phyloP scores from a whole-genome alignment of 331 rosid species.

The Telfairia occidentalis region DNA sequence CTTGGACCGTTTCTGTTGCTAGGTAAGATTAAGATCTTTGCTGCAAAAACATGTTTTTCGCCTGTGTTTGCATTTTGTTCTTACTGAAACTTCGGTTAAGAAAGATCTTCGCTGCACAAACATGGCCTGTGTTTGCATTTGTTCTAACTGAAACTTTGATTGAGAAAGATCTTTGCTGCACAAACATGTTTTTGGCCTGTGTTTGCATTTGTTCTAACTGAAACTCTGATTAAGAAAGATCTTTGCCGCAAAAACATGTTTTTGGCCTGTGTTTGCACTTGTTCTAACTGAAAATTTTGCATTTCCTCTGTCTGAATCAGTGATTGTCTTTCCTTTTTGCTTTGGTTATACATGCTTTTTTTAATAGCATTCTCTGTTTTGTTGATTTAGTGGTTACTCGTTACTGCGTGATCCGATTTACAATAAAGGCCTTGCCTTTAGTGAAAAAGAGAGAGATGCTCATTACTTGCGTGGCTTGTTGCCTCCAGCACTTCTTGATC shows the following conservation, averaged over 20 bases:
- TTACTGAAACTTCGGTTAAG: background rate
- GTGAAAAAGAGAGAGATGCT: conserved; percentile 88
- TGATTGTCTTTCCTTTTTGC: too few species aligned
- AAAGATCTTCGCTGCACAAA: too few species aligned
- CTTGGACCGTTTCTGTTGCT: conserved; percentile 80
- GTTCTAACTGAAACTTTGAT: background rate
- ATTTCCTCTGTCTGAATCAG: too few species aligned
- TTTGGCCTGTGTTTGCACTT: too few species aligned
- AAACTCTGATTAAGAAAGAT: too few species aligned
- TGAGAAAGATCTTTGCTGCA: too few species aligned
- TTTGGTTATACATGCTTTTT: too few species aligned
- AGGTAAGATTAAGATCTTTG: conserved; percentile 33
- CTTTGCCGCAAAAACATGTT: too few species aligned
- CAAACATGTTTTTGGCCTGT: too few species aligned
- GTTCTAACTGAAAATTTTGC: too few species aligned
- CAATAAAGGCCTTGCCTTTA: conserved; percentile 87
- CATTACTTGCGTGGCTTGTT: conserved; percentile 92
- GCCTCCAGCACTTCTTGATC: conserved; percentile 55
- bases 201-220: background rate
- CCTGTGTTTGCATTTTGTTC: background rate
- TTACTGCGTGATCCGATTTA: conserved; percentile 84
- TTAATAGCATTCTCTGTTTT: background rate
- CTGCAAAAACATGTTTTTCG: background rate
- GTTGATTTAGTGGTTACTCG: conserved; percentile 56
- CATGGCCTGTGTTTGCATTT: too few species aligned